Evolutionary conservation across 176 grass and related monocot species (phyloP).

Genomic region (Poa annua): DNA sequence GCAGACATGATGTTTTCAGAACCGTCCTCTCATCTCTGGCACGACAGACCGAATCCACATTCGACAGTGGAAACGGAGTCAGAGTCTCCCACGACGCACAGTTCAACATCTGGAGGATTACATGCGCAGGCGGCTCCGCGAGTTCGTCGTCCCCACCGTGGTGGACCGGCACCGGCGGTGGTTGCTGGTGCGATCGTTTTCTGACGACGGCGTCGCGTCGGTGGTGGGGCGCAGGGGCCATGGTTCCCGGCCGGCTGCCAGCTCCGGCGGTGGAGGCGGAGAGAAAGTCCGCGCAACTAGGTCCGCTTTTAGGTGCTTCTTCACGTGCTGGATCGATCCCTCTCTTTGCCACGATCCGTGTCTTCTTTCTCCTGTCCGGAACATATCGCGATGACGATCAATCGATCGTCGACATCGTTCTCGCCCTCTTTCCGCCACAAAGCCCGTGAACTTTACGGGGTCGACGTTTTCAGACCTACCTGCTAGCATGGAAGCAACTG

Average conservation of each 20-base stretch:
- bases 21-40: constrained; percentile 4
- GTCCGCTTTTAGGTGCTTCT: constrained; percentile 30
- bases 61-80: background rate
- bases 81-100: background rate
- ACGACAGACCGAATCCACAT: constrained; percentile 25
- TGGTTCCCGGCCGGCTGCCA: too few relatives aligned
- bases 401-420: background rate
- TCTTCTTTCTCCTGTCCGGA: constrained; percentile 47
- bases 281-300: too few relatives aligned
- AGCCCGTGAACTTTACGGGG: constrained; percentile 49
- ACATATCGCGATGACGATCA: constrained; percentile 33
- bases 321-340: constrained; percentile 10
- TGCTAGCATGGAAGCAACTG: background rate
- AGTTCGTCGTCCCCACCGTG: background rate
- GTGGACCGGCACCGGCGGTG: background rate
- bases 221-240: constrained; percentile 7
- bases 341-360: background rate
- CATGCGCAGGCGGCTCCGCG: background rate
- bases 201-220: constrained; percentile 25
- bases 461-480: background rate
- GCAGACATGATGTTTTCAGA: background rate
- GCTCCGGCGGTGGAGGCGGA: background rate
- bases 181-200: constrained; percentile 9
- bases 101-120: constrained; percentile 17
- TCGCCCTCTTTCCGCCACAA: constrained; percentile 17